Percentiles rank a stretch among this genome's conserved stretches.
Evolutionary conservation across 345 rosid genomes (phyloP).

Genomic region (Clausena lansium): DNA sequence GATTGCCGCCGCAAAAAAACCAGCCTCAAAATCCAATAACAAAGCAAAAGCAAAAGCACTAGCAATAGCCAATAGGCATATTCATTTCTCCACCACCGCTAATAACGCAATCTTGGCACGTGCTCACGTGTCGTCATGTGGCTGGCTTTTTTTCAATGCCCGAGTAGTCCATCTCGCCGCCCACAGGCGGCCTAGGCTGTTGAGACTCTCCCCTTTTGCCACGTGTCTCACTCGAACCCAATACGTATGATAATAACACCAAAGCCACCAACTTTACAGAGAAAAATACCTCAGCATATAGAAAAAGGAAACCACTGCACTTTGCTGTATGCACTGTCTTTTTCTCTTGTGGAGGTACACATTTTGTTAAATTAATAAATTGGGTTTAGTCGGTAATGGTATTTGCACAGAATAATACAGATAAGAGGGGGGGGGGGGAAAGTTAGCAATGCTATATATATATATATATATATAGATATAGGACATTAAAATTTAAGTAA

Average conservation of each 20-base stretch:
- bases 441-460: too few species aligned
- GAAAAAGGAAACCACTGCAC: neutral
- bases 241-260: neutral
- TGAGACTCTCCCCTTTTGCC: constrained; percentile 22
- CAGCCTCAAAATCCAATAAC: too few species aligned
- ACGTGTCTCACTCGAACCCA: constrained; percentile 23
- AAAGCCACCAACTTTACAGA: neutral
- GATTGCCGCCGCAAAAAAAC: constrained; percentile 16
- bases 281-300: neutral
- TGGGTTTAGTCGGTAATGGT: too few species aligned
- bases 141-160: constrained; percentile 18
- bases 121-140: constrained; percentile 45
- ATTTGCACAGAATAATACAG: too few species aligned
- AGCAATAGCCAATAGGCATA: neutral
- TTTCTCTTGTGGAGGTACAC: too few species aligned
- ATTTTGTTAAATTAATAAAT: too few species aligned
- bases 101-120: constrained; percentile 35
- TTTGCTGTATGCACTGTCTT: too few species aligned
- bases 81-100: constrained; percentile 1
- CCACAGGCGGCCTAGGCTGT: constrained; percentile 34
- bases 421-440: too few species aligned
- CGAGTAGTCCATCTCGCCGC: constrained; percentile 21
- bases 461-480: too few species aligned
- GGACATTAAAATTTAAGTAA: too few species aligned
- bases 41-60: too few species aligned